phyloP scores from a whole-genome alignment of 108 stramenopile genomes.

The Nannochloropsis gaditana region DNA sequence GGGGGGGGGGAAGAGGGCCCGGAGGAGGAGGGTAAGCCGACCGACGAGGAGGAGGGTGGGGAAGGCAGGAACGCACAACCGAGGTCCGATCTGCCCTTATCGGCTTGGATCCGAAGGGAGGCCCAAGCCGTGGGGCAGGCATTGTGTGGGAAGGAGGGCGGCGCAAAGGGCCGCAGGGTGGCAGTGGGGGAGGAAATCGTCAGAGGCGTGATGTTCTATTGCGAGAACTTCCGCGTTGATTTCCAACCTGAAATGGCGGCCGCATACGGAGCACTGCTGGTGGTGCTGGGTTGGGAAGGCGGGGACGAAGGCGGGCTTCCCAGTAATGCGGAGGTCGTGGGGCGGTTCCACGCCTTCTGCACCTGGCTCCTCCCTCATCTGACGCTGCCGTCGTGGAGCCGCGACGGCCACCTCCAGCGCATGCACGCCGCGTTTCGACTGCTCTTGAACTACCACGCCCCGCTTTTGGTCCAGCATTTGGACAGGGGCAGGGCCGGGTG shows the following conservation, averaged over 20 bases:
- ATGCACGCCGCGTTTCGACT: background rate
- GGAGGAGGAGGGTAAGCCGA: background rate
- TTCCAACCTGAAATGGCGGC: background rate
- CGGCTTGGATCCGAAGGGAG: background rate
- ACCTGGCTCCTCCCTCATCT: background rate
- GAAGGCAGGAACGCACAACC: background rate
- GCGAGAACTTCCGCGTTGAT: background rate
- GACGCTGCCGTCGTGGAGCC: background rate
- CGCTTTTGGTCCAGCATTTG: slow-evolving; percentile 44
- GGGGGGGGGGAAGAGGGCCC: background rate
- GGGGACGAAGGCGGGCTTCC: background rate
- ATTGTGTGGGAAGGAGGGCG: background rate
- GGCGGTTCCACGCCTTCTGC: background rate
- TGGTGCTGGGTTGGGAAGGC: background rate
- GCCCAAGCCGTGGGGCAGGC: background rate
- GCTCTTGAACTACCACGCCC: slow-evolving; percentile 42
- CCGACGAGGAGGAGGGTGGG: no score
- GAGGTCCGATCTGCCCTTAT: background rate
- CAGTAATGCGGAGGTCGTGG: background rate
- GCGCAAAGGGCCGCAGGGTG: background rate
- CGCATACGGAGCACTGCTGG: background rate
- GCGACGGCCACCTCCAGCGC: background rate
- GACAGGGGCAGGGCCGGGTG: slow-evolving; percentile 18
- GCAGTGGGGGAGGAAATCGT: background rate
- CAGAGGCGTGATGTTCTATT: background rate